Base-by-base conservation (phyloP, 192 early-diverging fungal species). In the Coemansia sp. region DNA sequence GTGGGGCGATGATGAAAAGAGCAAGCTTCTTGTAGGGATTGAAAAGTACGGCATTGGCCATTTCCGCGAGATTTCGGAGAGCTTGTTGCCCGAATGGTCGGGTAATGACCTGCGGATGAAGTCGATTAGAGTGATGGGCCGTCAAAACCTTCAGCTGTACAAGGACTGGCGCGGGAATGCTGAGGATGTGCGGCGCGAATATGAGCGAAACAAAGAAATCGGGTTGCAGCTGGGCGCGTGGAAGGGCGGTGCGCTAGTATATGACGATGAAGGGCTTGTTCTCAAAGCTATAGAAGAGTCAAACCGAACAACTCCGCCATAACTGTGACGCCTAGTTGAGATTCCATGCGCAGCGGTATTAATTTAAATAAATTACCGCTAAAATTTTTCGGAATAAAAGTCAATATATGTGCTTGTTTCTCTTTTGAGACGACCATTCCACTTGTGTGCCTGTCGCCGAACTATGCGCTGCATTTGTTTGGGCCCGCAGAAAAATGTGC, bases 81-180 rank as follows among this genome's bases (percentile, higher is more conserved):
- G 78, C 50, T 64, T 88, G 21, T 71, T 95, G 17, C 85, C 91
- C 7, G 84, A 84, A 47, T 95, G 92, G 93, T 78, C 72, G 20
- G 68, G 75, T 23, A 92, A 93, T 59, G 93, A 95, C 62, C 80
- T 95, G 31, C 86, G 92, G 46, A 83, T 95, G 65, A 93, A 93
- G 58, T 68, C 91, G 8, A 95, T 93, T 54, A 71, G 92, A 20
- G 68, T 93, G 31, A 87, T 95, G 52, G 93, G 93, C 36, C 83
- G 93, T 26, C 93, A 93, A 57, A 94, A 93, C 59, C 73, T 93
- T 31, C 91, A 94, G 68, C 74, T 90, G 38, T 93, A 94, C 74
- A 86, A 88, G 61, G 89, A 84, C 53, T 95, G 93, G 93, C 89
- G 85, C 66, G 92, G 92, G 10, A 76, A 84, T 62, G 86, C 75